Conservation (phyloP, 2,329 filamentous ascomycete species). For the Hansfordia pulvinata region DNA sequence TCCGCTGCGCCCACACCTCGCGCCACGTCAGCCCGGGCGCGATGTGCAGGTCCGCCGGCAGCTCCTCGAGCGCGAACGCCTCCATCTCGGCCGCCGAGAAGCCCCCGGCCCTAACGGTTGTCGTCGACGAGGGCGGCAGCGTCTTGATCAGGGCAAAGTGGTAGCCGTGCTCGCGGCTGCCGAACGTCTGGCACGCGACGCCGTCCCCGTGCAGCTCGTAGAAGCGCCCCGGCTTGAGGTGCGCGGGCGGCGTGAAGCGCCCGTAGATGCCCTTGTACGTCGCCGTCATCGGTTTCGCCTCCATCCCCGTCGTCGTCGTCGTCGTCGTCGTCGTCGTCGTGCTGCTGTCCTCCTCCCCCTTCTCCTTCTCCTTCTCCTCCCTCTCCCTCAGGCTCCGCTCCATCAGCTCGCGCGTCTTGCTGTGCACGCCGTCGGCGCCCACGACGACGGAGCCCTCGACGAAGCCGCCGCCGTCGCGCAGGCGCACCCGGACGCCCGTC, state of each 20-base stretch:
- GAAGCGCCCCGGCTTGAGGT: too few relatives aligned
- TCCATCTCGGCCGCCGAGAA: too few relatives aligned
- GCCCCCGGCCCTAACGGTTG: not conserved
- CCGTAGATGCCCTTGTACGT: not conserved
- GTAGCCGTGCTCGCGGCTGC: not conserved
- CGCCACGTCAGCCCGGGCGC: not conserved
- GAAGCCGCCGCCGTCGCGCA: not conserved
- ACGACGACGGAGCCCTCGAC: not conserved
- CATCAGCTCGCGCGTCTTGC: not conserved
- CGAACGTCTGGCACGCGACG: not conserved
- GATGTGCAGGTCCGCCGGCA: not conserved
- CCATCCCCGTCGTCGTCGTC: not conserved
- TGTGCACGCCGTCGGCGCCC: constrained; percentile 1
- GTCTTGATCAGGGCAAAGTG: not conserved
- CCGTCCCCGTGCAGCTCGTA: not conserved
- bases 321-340: not conserved
- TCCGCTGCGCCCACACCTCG: not conserved
- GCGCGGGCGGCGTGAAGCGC: not conserved
- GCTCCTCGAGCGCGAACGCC: not conserved
- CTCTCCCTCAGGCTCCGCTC: not conserved
- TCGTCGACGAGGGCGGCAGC: not conserved
- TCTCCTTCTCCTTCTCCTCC: not conserved
- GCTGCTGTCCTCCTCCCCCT: not conserved
- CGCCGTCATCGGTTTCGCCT: not conserved
- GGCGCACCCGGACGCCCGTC: not conserved